phyloP scores from a whole-genome alignment of 2,329 filamentous ascomycete species.

The Tolypocladium capitatum region DNA sequence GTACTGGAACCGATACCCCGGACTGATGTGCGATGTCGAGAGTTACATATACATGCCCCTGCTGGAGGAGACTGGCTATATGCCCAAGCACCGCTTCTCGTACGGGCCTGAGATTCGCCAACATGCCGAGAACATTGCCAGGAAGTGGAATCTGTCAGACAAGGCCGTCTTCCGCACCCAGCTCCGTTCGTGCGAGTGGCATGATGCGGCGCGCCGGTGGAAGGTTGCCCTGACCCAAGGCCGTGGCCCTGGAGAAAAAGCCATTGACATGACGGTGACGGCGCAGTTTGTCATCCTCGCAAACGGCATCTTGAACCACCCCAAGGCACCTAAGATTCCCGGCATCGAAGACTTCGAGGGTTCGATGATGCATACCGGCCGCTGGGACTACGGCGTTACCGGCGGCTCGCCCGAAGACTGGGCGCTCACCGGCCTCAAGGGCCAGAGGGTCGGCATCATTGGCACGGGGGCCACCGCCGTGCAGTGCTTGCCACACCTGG shows the following conservation, averaged over 20 bases:
- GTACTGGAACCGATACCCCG: slow-evolving; percentile 39
- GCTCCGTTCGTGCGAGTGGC: slow-evolving; percentile 30
- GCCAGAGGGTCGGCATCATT: slow-evolving; percentile 32
- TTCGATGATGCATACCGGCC: slow-evolving; percentile 29
- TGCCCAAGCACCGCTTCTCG: slow-evolving; percentile 37
- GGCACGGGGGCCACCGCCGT: slow-evolving; percentile 37
- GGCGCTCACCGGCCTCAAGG: slow-evolving; percentile 29
- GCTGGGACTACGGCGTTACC: slow-evolving; percentile 30
- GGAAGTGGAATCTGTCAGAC: slow-evolving; percentile 25
- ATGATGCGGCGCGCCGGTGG: slow-evolving; percentile 21
- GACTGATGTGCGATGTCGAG: slow-evolving; percentile 44
- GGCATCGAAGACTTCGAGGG: slow-evolving; percentile 28
- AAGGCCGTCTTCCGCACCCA: slow-evolving; percentile 27
- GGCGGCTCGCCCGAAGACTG: slow-evolving; percentile 26
- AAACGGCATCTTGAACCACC: slow-evolving; percentile 24
- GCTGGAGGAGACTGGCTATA: slow-evolving; percentile 45
- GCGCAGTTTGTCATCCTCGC: slow-evolving; percentile 26
- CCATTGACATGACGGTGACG: slow-evolving; percentile 16
- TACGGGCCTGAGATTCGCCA: slow-evolving; percentile 27
- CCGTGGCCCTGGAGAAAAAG: slow-evolving; percentile 9
- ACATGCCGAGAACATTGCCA: slow-evolving; percentile 28
- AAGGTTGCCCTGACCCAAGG: slow-evolving; percentile 9
- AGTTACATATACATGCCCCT: slow-evolving; percentile 46
- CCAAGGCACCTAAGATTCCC: slow-evolving; percentile 28
- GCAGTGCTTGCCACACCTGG: slow-evolving; percentile 30